phyloP scores from a whole-genome alignment of 495 filamentous ascomycete species.

The Lasiosphaeria hispida region DNA sequence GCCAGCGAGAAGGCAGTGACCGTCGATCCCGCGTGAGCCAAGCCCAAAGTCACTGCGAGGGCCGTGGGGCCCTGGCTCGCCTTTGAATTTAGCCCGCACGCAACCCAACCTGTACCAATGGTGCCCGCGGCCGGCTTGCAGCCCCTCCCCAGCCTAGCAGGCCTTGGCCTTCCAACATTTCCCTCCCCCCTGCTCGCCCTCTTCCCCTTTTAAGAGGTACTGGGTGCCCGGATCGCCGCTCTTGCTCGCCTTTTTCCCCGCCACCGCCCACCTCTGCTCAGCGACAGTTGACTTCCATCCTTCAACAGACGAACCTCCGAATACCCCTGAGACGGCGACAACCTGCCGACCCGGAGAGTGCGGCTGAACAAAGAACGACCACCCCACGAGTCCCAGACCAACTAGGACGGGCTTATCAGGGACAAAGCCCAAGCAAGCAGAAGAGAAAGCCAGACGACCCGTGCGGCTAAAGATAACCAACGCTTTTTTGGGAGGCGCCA shows the following conservation, averaged over 20 bases:
- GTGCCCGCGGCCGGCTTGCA: conserved; percentile 1
- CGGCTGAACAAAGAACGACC: no score
- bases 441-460: conserved; percentile 1
- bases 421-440: background rate
- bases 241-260: conserved; percentile 21
- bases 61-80: conserved; percentile 1
- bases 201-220: conserved; percentile 25
- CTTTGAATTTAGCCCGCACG: conserved; percentile 9
- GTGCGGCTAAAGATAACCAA: conserved; percentile 1
- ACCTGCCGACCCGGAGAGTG: background rate
- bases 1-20: background rate
- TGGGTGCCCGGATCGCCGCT: conserved; percentile 25
- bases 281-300: conserved; percentile 11
- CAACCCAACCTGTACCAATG: conserved; percentile 11
- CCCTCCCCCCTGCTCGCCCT: conserved; percentile 20
- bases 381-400: no score
- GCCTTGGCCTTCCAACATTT: conserved; percentile 29
- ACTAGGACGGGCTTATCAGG: background rate
- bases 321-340: conserved; percentile 10
- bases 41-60: background rate
- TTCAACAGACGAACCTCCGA: conserved; percentile 9
- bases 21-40: background rate
- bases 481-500: background rate
- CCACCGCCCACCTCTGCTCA: conserved; percentile 20
- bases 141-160: conserved; percentile 9